Evolutionary conservation across 2,329 filamentous ascomycete genomes (phyloP), one percentile per base, ranked within the genome.

Genomic region (Penicillium olsonii): DNA sequence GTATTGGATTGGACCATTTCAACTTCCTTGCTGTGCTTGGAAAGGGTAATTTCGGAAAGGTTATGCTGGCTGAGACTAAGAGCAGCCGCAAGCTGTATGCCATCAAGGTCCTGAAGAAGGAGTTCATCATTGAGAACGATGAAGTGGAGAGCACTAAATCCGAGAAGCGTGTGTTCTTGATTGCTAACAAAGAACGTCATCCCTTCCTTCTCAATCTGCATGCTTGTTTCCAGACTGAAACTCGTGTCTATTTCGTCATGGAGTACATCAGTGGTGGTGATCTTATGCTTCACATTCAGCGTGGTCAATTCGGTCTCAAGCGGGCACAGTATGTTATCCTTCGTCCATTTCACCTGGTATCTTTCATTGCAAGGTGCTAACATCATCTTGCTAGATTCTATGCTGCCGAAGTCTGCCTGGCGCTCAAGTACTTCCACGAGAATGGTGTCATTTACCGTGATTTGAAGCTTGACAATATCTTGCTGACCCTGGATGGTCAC

Each of bases 71-170:
- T 2, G 95, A 99, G 75, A 96, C 94, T 1, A 99, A 99, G 79
- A 85, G 85, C 47, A 85, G 88, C 9, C 90, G 92, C 72, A 88
- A 92, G 70, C 79, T 99, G 7, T 99, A 97, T 69, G 94, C 94
- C 49, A 99, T 99, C 73, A 99, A 99, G 75, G 94, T 99, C 31
- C 77, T 99, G 61, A 99, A 99, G 82, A 99, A 99, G 77, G 94
- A 99, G 71, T 99, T 99, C 71, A 99, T 99, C 68, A 99, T 99
- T 55, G 95, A 99, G 70, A 96, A 99, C 59, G 94, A 99, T 67
- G 94, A 99, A 76, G 94, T 99, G 7, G 94, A 99, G 73, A 97
- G 92, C 72, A 96, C 91, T 35, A 85, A 92, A 57, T 99, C 94
- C 0, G 94, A 99, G 74, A 99, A 99, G 82, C 84, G 94, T 56